phyloP scores from a whole-genome alignment of 2,329 filamentous ascomycete genomes.

The Pyrenochaeta sp. region DNA sequence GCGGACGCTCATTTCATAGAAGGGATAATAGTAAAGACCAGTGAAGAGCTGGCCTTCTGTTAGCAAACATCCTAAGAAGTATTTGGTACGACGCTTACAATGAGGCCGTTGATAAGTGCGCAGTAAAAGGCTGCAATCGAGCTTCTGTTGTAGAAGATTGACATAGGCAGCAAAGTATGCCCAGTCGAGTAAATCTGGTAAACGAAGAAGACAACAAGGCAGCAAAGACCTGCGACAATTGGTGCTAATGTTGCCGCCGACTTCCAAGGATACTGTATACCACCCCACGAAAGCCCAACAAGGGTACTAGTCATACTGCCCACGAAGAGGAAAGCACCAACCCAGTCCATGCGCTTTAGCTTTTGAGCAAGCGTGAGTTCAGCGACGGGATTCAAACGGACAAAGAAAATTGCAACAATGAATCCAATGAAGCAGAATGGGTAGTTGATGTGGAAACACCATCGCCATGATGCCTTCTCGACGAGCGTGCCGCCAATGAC shows the following conservation, averaged over 20 bases:
- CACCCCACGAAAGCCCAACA: conserved; percentile 55
- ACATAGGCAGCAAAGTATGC: conserved; percentile 49
- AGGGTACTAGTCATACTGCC: conserved; percentile 50
- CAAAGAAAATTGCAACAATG: conserved; percentile 30
- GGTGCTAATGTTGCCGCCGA: conserved; percentile 52
- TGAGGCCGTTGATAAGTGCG: conserved; percentile 54
- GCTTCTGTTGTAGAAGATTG: conserved; percentile 48
- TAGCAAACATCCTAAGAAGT: not conserved
- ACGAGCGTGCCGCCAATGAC: conserved; percentile 61
- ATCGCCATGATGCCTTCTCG: conserved; percentile 63
- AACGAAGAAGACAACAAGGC: conserved; percentile 42
- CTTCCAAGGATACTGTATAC: conserved; percentile 50
- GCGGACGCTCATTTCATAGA: conserved; percentile 53
- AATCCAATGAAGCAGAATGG: conserved; percentile 57
- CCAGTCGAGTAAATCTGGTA: conserved; percentile 48
- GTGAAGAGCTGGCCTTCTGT: conserved; percentile 47
- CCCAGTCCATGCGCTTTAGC: conserved; percentile 51
- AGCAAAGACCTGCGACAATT: conserved; percentile 44
- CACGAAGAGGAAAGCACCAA: conserved; percentile 53
- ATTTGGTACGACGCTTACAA: conserved; percentile 44
- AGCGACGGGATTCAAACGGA: conserved; percentile 27
- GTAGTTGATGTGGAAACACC: conserved; percentile 72
- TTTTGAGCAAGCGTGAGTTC: conserved; percentile 31
- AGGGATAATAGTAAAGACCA: conserved; percentile 53
- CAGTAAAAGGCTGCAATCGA: conserved; percentile 52